phyloP scores from a whole-genome alignment of 345 rosid genomes.

The Populus ilicifolia region DNA sequence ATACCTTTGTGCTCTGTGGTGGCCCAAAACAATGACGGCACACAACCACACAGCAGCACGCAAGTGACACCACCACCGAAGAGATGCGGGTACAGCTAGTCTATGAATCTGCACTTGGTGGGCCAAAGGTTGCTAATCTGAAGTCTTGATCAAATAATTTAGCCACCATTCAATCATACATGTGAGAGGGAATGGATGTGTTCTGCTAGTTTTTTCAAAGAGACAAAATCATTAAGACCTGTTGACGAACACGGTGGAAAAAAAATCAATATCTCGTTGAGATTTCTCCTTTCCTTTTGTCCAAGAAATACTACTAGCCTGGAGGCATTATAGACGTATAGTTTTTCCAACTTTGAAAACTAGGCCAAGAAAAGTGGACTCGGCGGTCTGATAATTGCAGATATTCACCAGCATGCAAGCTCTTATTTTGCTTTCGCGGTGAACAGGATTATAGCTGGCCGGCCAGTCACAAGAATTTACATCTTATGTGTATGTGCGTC shows the following conservation, averaged over 20 bases:
- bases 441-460: background rate
- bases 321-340: no score
- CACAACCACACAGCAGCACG: background rate
- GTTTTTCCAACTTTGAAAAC: background rate
- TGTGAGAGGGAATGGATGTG: background rate
- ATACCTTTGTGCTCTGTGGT: background rate
- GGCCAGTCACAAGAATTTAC: no score
- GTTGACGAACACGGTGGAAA: background rate
- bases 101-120: background rate
- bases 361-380: background rate
- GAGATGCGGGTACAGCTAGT: background rate
- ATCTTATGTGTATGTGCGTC: background rate
- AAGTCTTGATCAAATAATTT: background rate
- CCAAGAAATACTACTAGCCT: no score
- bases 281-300: background rate
- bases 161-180: constrained; percentile 1
- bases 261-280: background rate
- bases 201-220: background rate
- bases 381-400: background rate
- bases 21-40: background rate
- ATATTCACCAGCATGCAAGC: background rate
- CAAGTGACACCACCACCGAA: background rate
- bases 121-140: constrained; percentile 8
- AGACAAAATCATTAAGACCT: background rate
- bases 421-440: background rate